phyloP scores from a whole-genome alignment of 73 alveolate species.

The Tetrahymena borealis region DNA sequence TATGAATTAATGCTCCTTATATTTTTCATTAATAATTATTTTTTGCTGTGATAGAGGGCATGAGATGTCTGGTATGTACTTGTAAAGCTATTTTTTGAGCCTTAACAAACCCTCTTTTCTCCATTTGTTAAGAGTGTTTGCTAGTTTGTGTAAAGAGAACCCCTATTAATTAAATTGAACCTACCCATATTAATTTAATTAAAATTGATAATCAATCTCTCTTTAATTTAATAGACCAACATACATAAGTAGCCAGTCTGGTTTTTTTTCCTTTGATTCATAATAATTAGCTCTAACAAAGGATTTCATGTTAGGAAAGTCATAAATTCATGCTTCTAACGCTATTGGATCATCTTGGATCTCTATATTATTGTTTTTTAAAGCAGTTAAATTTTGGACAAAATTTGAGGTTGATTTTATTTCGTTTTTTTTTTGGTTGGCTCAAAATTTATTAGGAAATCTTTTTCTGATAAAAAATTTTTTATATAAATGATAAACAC shows the following conservation, averaged over 20 bases:
- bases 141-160: neutral
- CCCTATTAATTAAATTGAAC: neutral
- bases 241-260: neutral
- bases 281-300: neutral
- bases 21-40: neutral
- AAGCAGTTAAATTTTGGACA: neutral
- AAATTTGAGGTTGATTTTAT: neutral
- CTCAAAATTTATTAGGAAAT: neutral
- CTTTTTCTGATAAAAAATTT: neutral
- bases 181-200: neutral
- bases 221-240: neutral
- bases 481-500: neutral
- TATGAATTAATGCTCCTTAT: neutral
- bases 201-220: neutral
- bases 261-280: neutral
- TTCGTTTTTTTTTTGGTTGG: neutral
- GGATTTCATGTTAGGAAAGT: neutral
- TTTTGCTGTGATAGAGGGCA: neutral
- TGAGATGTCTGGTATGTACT: neutral
- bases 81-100: neutral
- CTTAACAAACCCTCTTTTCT: neutral
- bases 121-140: neutral
- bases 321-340: neutral
- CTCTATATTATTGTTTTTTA: neutral
- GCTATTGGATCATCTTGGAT: neutral